These are phyloP conservation scores for Naganishia randhawae DNA, from an alignment of 768 basidiomycete genomes.

Conservation along the genomic window DNA sequence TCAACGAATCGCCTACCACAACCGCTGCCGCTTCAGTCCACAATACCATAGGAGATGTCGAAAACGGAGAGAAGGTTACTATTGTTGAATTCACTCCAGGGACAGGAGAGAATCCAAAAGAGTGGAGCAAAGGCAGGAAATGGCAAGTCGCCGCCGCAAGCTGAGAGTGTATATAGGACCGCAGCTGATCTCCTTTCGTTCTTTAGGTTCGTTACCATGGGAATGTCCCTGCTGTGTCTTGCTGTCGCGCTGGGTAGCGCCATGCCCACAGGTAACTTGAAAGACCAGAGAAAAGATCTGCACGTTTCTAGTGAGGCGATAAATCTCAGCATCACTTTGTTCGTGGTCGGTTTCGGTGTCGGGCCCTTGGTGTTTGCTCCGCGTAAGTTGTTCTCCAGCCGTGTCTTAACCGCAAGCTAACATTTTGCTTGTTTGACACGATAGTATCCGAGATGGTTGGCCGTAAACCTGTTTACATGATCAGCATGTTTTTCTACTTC, in stretches of 20 bases:
- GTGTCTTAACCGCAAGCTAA: no score
- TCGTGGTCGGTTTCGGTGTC: slow-evolving; percentile 44
- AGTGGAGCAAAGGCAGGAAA: slow-evolving; percentile 34
- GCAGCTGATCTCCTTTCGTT: neutral
- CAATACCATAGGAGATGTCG: neutral
- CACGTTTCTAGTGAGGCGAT: slow-evolving; percentile 36
- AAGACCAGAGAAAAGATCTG: slow-evolving; percentile 34
- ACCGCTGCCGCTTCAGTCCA: slow-evolving; percentile 6
- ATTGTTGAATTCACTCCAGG: slow-evolving; percentile 34
- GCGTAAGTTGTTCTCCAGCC: slow-evolving; percentile 21
- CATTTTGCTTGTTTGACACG: no score
- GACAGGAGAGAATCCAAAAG: slow-evolving; percentile 36
- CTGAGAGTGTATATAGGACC: neutral
- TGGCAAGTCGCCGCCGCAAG: slow-evolving; percentile 29
- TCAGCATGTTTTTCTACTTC: slow-evolving; percentile 41
- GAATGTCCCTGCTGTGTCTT: slow-evolving; percentile 38
- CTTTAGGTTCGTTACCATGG: slow-evolving; percentile 28
- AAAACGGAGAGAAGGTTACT: slow-evolving; percentile 33
- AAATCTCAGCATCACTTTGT: slow-evolving; percentile 35
- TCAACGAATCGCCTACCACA: neutral
- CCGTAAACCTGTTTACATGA: slow-evolving; percentile 39
- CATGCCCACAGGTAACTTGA: slow-evolving; percentile 41
- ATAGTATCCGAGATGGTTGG: slow-evolving; percentile 42
- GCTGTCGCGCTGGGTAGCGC: slow-evolving; percentile 40
- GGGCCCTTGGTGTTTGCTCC: slow-evolving; percentile 50